Evolutionary conservation across 78 protist genomes (phyloP).

Genomic region (Isochrysis galbana): DNA sequence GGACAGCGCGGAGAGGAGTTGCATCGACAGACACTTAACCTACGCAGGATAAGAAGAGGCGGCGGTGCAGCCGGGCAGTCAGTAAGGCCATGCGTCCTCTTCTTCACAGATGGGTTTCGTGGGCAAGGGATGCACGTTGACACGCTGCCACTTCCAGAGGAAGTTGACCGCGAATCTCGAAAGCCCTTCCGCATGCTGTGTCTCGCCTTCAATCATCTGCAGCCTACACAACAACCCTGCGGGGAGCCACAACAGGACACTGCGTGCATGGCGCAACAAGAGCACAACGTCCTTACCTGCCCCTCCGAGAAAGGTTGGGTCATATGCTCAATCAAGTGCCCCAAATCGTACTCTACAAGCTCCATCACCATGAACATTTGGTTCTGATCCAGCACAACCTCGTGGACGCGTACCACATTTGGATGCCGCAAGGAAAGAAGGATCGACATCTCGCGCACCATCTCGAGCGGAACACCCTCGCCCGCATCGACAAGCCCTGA

Average conservation of each 20-base stretch:
- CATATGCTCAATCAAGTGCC: constrained; percentile 10
- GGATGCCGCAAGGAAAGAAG: constrained; percentile 20
- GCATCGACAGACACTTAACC: constrained; percentile 42
- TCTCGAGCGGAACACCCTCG: constrained; percentile 46
- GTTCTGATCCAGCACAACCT: not conserved
- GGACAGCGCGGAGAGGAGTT: constrained; percentile 47
- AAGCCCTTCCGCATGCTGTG: not conserved
- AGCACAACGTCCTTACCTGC: not conserved
- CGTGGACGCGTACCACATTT: constrained; percentile 37
- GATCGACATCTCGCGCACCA: constrained; percentile 42
- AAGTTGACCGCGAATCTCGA: not conserved
- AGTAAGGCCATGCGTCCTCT: not conserved
- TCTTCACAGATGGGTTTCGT: not conserved
- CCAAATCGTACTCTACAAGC: not conserved
- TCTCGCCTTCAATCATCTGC: no score
- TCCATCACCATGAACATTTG: constrained; percentile 16
- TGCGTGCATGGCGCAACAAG: not conserved
- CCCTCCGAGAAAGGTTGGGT: not conserved
- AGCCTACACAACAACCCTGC: no score
- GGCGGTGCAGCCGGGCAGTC: not conserved
- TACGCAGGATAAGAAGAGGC: no score
- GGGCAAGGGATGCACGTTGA: not conserved
- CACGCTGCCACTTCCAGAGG: not conserved
- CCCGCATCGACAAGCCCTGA: not conserved
- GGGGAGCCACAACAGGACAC: not conserved